These are phyloP conservation scores for Tetracentron sinense DNA, from an alignment of 164 flowering plant genomes.

Conservation along the genomic window DNA sequence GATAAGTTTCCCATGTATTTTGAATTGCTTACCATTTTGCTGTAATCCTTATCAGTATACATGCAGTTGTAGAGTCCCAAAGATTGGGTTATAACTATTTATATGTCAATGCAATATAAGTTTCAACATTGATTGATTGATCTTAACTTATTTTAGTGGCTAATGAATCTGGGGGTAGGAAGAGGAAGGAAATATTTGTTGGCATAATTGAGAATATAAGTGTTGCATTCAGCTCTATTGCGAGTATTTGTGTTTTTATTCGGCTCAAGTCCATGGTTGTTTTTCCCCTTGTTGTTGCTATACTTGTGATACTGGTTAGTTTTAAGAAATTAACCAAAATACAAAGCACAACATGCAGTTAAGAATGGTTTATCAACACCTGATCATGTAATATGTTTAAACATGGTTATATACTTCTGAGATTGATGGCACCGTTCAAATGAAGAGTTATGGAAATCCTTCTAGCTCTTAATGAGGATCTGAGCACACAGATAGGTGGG, in stretches of 20 bases:
- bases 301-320: background rate
- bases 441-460: slow-evolving; percentile 96
- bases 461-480: slow-evolving; percentile 79
- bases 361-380: background rate
- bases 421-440: slow-evolving; percentile 96
- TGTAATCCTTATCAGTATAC: no score
- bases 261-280: no score
- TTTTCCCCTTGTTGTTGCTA: background rate
- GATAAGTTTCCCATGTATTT: no score
- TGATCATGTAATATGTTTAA: background rate
- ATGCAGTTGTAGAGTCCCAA: no score
- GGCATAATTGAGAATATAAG: slow-evolving; percentile 94
- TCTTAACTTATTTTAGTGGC: no score
- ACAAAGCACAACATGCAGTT: no score
- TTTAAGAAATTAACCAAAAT: background rate
- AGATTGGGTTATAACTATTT: no score
- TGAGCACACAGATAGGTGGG: slow-evolving; percentile 71
- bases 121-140: no score
- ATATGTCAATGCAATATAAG: no score
- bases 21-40: no score
- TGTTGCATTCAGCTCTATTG: slow-evolving; percentile 91
- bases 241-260: slow-evolving; percentile 35
- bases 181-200: slow-evolving; percentile 93
- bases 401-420: slow-evolving; percentile 96
- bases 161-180: no score